Percentiles rank a stretch among this genome's conserved stretches.
phyloP scores from a whole-genome alignment of 768 basidiomycete species.

The Kondoa subrosea region DNA sequence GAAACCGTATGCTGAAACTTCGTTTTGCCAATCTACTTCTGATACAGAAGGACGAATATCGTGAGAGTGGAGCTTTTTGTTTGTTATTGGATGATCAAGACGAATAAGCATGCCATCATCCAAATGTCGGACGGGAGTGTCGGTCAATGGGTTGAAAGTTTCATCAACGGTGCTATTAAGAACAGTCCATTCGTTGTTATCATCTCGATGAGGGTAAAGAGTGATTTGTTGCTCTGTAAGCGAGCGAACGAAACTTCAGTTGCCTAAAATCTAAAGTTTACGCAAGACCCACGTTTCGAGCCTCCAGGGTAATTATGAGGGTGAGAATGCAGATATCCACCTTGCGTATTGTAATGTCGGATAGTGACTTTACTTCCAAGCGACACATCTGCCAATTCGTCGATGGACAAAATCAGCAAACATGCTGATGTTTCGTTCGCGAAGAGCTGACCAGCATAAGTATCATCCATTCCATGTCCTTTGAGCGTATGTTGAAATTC shows the following conservation, averaged over 20 bases:
- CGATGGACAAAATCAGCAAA: not conserved
- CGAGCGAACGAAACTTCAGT: not conserved
- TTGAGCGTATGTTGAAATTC: constrained; percentile 92
- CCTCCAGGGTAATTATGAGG: constrained; percentile 73
- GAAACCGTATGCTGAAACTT: constrained; percentile 87
- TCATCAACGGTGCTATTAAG: constrained; percentile 47
- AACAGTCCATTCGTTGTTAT: constrained; percentile 86
- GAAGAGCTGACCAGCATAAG: constrained; percentile 53
- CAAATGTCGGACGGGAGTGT: constrained; percentile 47
- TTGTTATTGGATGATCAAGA: constrained; percentile 59
- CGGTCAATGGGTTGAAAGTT: constrained; percentile 20
- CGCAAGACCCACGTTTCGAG: constrained; percentile 54
- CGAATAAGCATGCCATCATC: constrained; percentile 54
- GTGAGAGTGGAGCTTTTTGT: constrained; percentile 83
- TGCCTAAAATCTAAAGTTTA: not conserved
- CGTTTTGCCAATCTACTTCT: constrained; percentile 98
- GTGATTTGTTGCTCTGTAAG: constrained; percentile 86
- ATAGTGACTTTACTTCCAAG: constrained; percentile 66
- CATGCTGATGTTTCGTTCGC: not conserved
- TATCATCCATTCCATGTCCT: constrained; percentile 80
- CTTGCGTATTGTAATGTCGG: constrained; percentile 88
- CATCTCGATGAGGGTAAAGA: constrained; percentile 93
- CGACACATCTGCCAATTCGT: constrained; percentile 56
- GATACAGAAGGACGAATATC: constrained; percentile 85
- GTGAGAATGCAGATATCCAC: constrained; percentile 97